Base-by-base conservation (phyloP, 768 basidiomycete species). In the Mycena epipterygia region DNA sequence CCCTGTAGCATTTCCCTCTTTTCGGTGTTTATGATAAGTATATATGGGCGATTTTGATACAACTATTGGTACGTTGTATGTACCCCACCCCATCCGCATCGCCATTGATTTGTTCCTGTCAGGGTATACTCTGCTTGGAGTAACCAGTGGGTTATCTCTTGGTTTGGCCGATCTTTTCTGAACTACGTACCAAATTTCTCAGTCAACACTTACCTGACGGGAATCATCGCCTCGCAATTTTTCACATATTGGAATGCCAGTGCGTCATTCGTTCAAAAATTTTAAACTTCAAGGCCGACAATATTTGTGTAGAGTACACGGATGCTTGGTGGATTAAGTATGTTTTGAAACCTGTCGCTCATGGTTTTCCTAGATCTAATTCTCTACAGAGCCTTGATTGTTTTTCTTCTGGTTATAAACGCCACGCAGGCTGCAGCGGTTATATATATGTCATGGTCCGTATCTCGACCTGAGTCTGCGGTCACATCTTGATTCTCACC, bases 371-470 rank as follows among this genome's bases (percentile, higher is more conserved):
- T 17, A 19, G 8, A 27, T 17, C 39, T 41, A 23, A 42, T 58
- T 58, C 2, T 29, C 14, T 6, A 2, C 39, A 58, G 57, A 42
- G 3, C 41, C 37, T 14, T 42, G 57, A 39, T 58, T 5, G 35
- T 19, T n/a, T 58, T 58, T 42, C 57, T 58, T 23, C 42, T 58
- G 11, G 19, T 42, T 5, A 41, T 58, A 23, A 58, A 58, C 29
- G 23, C 39, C 23, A 21, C 32, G 5, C 57, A 58, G 25, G 35
- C 57, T 11, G 35, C 37, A 25, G 29, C 39, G 12, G 57, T 58
- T 12, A n/a, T 58, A 4, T 58, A 58, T 27, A 42, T 58, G 57
- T 58, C 27, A 41, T 58, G 57, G 57, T 58, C 25, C 16, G 57
- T 41, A 2, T n/a, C 44, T 46, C n/a, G 21, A n/a, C 23, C 14